These are phyloP conservation scores for Trichoderma sp. DNA, from an alignment of 2,329 filamentous ascomycete species.

Conservation along the genomic window DNA sequence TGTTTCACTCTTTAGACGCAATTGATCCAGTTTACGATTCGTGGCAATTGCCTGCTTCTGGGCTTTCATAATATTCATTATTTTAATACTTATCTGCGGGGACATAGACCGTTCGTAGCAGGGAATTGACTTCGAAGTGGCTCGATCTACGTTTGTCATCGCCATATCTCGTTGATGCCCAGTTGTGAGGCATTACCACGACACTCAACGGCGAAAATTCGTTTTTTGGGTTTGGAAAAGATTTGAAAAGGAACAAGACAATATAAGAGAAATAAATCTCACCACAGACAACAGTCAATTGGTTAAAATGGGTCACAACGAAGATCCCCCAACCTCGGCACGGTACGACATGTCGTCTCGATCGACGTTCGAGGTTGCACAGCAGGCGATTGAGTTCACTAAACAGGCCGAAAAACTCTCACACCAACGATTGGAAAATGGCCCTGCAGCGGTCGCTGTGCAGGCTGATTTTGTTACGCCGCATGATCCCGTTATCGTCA, in stretches of 20 bases:
- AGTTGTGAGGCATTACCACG: background rate
- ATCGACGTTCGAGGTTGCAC: slow-evolving; percentile 30
- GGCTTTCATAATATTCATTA: background rate
- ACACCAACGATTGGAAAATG: slow-evolving; percentile 33
- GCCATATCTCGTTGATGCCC: background rate
- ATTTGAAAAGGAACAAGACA: background rate
- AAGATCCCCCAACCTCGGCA: background rate
- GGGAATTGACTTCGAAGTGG: background rate
- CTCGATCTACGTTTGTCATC: background rate
- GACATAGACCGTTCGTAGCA: background rate
- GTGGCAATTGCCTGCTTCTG: background rate
- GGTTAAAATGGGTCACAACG: background rate
- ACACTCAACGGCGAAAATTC: background rate
- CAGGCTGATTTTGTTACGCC: slow-evolving; percentile 65
- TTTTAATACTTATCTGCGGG: background rate
- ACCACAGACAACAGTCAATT: background rate
- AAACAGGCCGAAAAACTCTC: slow-evolving; percentile 60
- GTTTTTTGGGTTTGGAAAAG: background rate
- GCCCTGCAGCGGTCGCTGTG: slow-evolving; percentile 47
- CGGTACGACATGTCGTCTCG: background rate
- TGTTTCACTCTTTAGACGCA: background rate
- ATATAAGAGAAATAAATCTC: background rate
- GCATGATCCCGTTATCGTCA: slow-evolving; percentile 68
- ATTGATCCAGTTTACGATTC: background rate
- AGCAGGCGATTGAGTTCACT: slow-evolving; percentile 53